These are phyloP conservation scores for Fragilariopsis cylindrus DNA, from an alignment of 108 stramenopile genomes.

Conservation along the genomic window DNA sequence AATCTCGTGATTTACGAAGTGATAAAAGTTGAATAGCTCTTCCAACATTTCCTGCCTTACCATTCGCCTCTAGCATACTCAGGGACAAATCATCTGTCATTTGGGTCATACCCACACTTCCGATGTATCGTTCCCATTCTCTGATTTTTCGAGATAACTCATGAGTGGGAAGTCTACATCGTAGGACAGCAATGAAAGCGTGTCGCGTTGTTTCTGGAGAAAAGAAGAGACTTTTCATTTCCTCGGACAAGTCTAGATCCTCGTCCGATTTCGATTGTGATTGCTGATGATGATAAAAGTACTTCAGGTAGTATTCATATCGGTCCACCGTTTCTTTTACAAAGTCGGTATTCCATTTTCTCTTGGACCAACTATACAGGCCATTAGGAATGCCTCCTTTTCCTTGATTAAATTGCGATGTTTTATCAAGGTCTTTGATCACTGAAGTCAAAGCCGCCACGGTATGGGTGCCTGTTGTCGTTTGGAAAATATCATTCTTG, in stretches of 20 bases:
- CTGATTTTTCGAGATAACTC: slow-evolving; percentile 56
- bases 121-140: slow-evolving; percentile 69
- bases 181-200: slow-evolving; percentile 55
- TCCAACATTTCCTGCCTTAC: slow-evolving; percentile 81
- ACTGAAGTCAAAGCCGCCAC: neutral
- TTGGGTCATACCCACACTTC: slow-evolving; percentile 53
- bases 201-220: slow-evolving; percentile 49
- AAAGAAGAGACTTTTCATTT: slow-evolving; percentile 43
- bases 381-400: slow-evolving; percentile 23
- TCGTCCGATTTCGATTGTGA: neutral
- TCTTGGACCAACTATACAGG: neutral
- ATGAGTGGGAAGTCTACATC: slow-evolving; percentile 55
- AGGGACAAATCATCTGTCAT: slow-evolving; percentile 72
- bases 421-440: slow-evolving; percentile 26
- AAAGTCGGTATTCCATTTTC: slow-evolving; percentile 29
- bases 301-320: slow-evolving; percentile 35
- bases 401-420: slow-evolving; percentile 38
- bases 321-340: slow-evolving; percentile 28
- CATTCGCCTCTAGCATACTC: slow-evolving; percentile 78
- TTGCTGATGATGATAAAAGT: slow-evolving; percentile 21
- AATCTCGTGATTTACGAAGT: slow-evolving; percentile 55
- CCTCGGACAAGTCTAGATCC: neutral
- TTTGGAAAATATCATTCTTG: neutral
- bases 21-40: slow-evolving; percentile 66
- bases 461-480: no score